Evolutionary conservation across 2,329 filamentous ascomycete genomes (phyloP).

Genomic region (Geosmithia morbida): DNA sequence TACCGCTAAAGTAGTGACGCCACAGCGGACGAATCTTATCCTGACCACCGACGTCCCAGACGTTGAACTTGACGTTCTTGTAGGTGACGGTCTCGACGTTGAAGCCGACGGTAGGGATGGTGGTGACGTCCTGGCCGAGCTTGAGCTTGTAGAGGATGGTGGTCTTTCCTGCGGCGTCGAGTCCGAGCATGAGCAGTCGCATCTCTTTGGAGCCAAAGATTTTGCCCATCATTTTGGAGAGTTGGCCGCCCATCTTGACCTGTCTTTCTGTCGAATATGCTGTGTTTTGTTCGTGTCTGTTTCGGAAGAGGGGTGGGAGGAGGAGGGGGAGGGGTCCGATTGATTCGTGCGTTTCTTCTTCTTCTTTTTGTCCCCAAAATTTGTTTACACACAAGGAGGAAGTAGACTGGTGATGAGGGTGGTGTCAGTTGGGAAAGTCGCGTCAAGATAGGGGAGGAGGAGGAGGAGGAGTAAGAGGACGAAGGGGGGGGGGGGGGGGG

Average conservation of each 20-base stretch:
- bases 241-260: constrained; percentile 66
- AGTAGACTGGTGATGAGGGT: too few relatives aligned
- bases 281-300: not conserved
- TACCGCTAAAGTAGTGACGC: constrained; percentile 91
- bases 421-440: not conserved
- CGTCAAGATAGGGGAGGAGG: not conserved
- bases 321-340: too few relatives aligned
- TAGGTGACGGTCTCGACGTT: constrained; percentile 98
- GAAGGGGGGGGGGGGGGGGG: not conserved
- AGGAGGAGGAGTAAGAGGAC: not conserved
- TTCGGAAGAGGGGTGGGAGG: too few relatives aligned
- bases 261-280: not conserved
- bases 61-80: constrained; percentile 99
- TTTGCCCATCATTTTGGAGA: constrained; percentile 96
- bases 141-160: constrained; percentile 99
- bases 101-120: constrained; percentile 96
- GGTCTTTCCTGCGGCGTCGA: constrained; percentile 97
- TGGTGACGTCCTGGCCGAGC: constrained; percentile 94
- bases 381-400: too few relatives aligned
- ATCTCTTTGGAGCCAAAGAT: constrained; percentile 99
- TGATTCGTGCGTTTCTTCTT: too few relatives aligned
- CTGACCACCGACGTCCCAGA: constrained; percentile 97
- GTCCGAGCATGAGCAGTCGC: constrained; percentile 93
- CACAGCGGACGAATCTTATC: constrained; percentile 97
- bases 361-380: not conserved